Percentiles rank a stretch among this genome's conserved stretches.
Evolutionary conservation across 352 stramenopile genomes (phyloP).

Genomic region (Globisporangium radiosum): DNA sequence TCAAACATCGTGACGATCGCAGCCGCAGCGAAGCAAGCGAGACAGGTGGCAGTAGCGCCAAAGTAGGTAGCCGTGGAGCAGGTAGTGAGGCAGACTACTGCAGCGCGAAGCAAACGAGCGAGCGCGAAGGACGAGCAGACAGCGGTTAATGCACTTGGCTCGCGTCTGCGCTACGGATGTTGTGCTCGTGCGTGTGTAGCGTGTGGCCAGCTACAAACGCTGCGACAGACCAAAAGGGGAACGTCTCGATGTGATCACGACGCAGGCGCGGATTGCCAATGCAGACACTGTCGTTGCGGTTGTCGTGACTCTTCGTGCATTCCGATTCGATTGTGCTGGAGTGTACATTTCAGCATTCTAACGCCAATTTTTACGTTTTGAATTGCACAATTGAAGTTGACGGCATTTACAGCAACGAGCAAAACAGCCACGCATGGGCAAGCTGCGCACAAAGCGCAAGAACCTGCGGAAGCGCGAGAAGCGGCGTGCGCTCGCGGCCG

Average conservation of each 20-base stretch:
- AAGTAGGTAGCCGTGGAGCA: neutral
- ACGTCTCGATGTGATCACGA: too few relatives aligned
- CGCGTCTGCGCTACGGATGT: neutral
- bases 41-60: neutral
- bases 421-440: slow-evolving; percentile 7
- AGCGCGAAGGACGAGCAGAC: neutral
- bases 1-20: slow-evolving; percentile 56
- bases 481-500: slow-evolving; percentile 50
- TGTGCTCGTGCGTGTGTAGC: neutral
- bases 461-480: slow-evolving; percentile 74
- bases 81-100: too few relatives aligned
- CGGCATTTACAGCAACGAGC: too few relatives aligned
- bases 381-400: too few relatives aligned
- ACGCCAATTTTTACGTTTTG: too few relatives aligned
- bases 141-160: neutral
- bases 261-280: too few relatives aligned
- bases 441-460: slow-evolving; percentile 55
- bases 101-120: too few relatives aligned
- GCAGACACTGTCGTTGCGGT: neutral
- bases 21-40: too few relatives aligned
- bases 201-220: neutral
- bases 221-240: slow-evolving; percentile 2
- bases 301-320: too few relatives aligned
- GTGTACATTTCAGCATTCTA: too few relatives aligned
- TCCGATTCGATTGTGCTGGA: too few relatives aligned